Evolutionary conservation across 2,329 filamentous ascomycete genomes (phyloP), one percentile per base, ranked within the genome.

Genomic region (Thermothelomyces thermophilus): DNA sequence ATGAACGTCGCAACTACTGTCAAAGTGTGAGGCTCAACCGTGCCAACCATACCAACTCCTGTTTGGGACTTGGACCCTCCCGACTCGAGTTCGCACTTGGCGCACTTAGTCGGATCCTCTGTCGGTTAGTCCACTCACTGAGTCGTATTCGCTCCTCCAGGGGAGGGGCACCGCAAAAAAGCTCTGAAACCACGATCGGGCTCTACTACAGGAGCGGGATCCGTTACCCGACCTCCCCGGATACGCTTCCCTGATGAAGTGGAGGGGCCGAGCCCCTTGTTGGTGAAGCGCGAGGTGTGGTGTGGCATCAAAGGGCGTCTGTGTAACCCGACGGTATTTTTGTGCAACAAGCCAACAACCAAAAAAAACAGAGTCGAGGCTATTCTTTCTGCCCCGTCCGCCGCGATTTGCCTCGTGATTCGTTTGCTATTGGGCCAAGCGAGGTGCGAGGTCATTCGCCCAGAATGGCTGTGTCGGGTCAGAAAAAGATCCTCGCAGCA

Each of bases 61-160:
- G n/a, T n/a, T n/a, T n/a, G n/a, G n/a, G n/a, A n/a, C n/a, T n/a
- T n/a, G n/a, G n/a, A n/a, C n/a, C n/a, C n/a, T n/a, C 33, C 33
- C n/a, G n/a, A 24, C 41, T 35, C 9, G 24, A 9, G 24, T 9
- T 6, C 16, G 7, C 16, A 11, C 13, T 14, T 35, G 16, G 33
- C 33, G 33, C 33, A 6, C 14, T n/a, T 55, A 57, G 50, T 57
- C 55, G 55, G 50, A 53, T 54, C 48, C 48, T 45, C 34, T 40
- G 6, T 16, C 30, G 42, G 33, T 41, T 55, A 53, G 50, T 41
- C 52, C 26, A 19, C 36, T 33, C 44, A 46, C 44, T 50, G 50
- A 53, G 41, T 54, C 55, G 55, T 55, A 56, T 54, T 50, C 52
- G 45, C 50, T 42, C 30, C 5, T 13, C 3, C 35, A 11, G 36